Evolutionary conservation across 1,284 basidiomycete species (phyloP).

Genomic region (Puccinia triticina): DNA sequence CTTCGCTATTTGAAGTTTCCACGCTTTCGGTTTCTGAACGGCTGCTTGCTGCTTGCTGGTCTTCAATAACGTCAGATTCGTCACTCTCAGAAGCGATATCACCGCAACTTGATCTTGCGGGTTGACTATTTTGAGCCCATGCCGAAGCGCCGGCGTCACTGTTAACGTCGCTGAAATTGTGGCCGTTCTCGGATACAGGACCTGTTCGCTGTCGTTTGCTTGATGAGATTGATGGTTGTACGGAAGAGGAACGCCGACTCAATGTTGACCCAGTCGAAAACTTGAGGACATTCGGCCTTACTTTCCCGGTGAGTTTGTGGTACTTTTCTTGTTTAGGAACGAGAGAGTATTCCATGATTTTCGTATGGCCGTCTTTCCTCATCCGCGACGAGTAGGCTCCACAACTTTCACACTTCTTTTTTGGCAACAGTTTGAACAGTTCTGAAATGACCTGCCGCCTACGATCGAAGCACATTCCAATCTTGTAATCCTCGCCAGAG

Average conservation of each 20-base stretch:
- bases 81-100: neutral
- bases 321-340: constrained; percentile 75
- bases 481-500: constrained; percentile 81
- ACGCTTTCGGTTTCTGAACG: constrained; percentile 51
- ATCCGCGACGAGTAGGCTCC: constrained; percentile 58
- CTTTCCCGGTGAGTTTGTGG: constrained; percentile 66
- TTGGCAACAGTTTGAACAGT: constrained; percentile 73
- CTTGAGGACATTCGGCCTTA: constrained; percentile 63
- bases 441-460: constrained; percentile 81
- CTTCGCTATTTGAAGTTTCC: constrained; percentile 56
- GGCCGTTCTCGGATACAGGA: neutral
- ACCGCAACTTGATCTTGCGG: constrained; percentile 22
- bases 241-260: constrained; percentile 19
- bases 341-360: constrained; percentile 91
- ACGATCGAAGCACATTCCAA: constrained; percentile 81
- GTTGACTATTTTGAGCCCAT: constrained; percentile 14
- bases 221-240: neutral
- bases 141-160: constrained; percentile 35
- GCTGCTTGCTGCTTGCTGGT: neutral
- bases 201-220: constrained; percentile 14
- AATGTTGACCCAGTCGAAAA: neutral
- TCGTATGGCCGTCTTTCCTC: constrained; percentile 90
- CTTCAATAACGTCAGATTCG: neutral
- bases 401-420: constrained; percentile 46
- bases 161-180: constrained; percentile 4